Percentiles rank a stretch among this genome's conserved stretches.
Conservation (phyloP, 1,284 basidiomycete species). For the Ustilago sp. region DNA sequence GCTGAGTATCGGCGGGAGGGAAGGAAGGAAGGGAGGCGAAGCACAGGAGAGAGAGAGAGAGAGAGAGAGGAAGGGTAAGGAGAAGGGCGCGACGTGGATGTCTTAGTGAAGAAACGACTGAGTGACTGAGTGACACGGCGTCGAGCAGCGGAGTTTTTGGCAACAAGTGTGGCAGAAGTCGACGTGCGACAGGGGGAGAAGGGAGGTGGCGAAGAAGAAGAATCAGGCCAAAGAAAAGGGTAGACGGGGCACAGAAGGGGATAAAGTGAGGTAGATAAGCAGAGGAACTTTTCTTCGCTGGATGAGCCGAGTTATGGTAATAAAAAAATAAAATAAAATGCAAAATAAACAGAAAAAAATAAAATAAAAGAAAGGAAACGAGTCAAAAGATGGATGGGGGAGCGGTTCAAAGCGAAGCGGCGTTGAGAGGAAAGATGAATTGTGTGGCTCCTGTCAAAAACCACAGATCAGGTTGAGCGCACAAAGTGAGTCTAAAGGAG, state of each 20-base stretch:
- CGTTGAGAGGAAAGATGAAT: conserved; percentile 4
- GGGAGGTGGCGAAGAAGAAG: conserved; percentile 10
- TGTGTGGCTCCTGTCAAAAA: conserved; percentile 34
- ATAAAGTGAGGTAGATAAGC: not conserved
- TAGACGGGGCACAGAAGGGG: not conserved
- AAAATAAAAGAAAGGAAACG: not conserved
- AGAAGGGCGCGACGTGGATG: not conserved
- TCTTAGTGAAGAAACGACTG: not conserved
- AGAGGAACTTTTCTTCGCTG: not conserved
- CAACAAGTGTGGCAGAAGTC: not conserved
- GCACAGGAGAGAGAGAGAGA: conserved; percentile 6
- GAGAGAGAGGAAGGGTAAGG: conserved; percentile 10
- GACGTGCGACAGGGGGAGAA: conserved; percentile 13
- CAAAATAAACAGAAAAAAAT: not conserved
- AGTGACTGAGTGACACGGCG: conserved; percentile 1
- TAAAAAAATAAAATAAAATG: not conserved
- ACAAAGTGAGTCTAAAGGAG: not conserved
- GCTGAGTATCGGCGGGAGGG: not conserved
- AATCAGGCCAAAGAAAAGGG: not conserved
- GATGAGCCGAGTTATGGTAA: too few species aligned
- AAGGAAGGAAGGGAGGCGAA: not conserved
- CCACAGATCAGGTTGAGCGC: not conserved
- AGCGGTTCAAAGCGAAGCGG: conserved; percentile 17
- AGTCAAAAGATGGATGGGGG: not conserved
- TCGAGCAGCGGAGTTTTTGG: conserved; percentile 4